Base-by-base conservation (phyloP, 225 moss, liverwort and hornwort species). In the Bryum argenteum region DNA sequence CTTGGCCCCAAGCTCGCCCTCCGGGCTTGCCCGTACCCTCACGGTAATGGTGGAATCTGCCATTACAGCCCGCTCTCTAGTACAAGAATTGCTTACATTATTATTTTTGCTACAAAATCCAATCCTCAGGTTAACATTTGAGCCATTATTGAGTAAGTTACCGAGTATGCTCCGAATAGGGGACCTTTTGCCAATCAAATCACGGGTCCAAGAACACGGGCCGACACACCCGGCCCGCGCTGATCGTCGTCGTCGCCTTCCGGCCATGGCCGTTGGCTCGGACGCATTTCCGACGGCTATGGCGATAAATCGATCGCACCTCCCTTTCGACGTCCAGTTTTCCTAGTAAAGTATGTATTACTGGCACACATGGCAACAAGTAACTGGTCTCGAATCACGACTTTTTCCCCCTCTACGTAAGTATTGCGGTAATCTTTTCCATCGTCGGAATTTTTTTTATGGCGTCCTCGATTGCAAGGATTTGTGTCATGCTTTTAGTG, bases 401-500 rank as follows among this genome's bases (percentile, higher is more conserved):
- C 14, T 16, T 47, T 16, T 47, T 16, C 6, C 47, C 7, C 47
- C 20, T 54, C 54, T 19, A 19, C 10, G 54, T 54, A 54, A 54
- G 54, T 20, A 19, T 10, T 21, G 18, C 18, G 15, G 14, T 16
- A 14, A 18, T 33, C 47, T 28, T 13, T 5, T 39, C 11, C 69
- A 22, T 56, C 15, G 20, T 44, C 44, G 44, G 44, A 13, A 11
- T 44, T 44, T 12, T 42, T 44, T 44, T 44, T 12, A 26, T 28
- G 26, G 43, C 71, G 15, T 60, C 50, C 8, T 48, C 60, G 60
- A 71, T 56, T 19, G 24, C 54, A n/a, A 12, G 62, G 37, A 45
- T 55, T 37, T 37, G 63, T 69, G 62, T 45, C 56, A 37, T 38
- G 22, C 55, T 23, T 62, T 71, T 16, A 22, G 39, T 53, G 59